These are phyloP conservation scores for Euryodendron excelsum DNA, from an alignment of 148 eudicot genomes.

Conservation along the genomic window DNA sequence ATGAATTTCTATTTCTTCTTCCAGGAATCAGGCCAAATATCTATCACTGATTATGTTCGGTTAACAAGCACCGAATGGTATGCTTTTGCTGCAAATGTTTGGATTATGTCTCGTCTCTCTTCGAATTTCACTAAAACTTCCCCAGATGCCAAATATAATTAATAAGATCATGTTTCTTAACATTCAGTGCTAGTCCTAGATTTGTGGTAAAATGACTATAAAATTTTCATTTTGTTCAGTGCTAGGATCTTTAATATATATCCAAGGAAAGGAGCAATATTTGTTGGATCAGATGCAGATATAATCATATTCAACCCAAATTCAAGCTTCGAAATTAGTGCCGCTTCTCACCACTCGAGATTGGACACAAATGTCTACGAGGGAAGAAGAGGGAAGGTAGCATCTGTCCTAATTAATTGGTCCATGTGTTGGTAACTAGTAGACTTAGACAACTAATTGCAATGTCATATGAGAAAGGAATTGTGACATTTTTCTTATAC, in stretches of 20 bases:
- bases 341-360: conserved; percentile 67
- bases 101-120: neutral
- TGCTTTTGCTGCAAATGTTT: neutral
- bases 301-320: conserved; percentile 88
- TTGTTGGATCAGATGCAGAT: conserved; percentile 97
- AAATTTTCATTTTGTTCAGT: conserved; percentile 34
- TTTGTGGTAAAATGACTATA: neutral
- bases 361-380: conserved; percentile 90
- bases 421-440: conserved; percentile 1
- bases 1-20: neutral
- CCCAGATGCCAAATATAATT: neutral
- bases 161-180: neutral
- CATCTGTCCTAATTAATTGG: neutral
- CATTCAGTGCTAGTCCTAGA: neutral
- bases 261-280: conserved; percentile 94
- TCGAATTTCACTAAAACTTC: neutral
- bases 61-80: conserved; percentile 98
- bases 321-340: conserved; percentile 73
- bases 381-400: conserved; percentile 87
- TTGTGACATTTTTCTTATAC: neutral
- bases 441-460: neutral
- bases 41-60: conserved; percentile 84
- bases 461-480: neutral
- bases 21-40: conserved; percentile 89
- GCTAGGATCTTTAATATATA: conserved; percentile 87